Evolutionary conservation across 164 flowering plant species (phyloP).

Genomic region (Piper longum): DNA sequence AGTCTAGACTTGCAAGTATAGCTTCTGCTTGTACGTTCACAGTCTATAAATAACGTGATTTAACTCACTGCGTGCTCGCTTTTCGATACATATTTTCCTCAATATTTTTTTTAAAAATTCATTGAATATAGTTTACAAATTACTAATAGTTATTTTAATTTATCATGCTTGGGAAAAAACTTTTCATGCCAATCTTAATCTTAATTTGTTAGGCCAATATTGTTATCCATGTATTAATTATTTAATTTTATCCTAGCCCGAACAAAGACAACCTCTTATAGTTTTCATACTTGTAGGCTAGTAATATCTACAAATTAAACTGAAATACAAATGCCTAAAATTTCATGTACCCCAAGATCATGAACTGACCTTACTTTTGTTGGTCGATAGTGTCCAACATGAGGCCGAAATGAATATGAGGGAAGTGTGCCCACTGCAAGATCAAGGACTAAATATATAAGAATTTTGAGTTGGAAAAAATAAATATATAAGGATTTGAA

Average conservation of each 20-base stretch:
- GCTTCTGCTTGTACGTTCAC: background rate
- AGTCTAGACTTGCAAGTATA: no score
- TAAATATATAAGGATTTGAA: background rate
- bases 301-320: no score
- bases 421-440: conserved; percentile 81
- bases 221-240: no score
- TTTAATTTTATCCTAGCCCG: no score
- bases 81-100: background rate
- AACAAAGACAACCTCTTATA: no score
- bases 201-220: no score
- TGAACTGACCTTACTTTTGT: background rate
- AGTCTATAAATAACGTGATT: background rate
- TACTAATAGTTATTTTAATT: no score
- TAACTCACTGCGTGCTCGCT: background rate
- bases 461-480: background rate
- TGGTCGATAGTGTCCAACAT: conserved; percentile 49
- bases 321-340: no score
- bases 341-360: background rate
- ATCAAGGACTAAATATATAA: background rate
- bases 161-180: no score
- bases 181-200: no score
- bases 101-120: no score
- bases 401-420: conserved; percentile 82
- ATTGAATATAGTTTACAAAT: no score
- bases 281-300: background rate